Evolutionary conservation across 148 eudicot genomes (phyloP).

Genomic region (Dysphania ambrosioides): DNA sequence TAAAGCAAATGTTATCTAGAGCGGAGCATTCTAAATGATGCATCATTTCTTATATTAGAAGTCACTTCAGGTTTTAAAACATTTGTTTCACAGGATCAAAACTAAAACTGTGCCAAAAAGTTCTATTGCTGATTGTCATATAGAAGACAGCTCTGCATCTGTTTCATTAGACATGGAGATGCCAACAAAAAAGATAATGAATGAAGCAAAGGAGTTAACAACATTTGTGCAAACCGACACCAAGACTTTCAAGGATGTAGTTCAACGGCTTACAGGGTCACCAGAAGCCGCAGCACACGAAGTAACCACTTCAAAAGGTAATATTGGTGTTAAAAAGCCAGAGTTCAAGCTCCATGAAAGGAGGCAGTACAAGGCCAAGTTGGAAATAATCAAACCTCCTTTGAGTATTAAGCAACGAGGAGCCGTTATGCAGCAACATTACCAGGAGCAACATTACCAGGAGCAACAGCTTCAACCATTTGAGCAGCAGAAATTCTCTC

Average conservation of each 20-base stretch:
- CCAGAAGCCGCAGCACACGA: slow-evolving; percentile 17
- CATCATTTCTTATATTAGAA: slow-evolving; percentile 8
- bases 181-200: slow-evolving; percentile 13
- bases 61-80: slow-evolving; percentile 7
- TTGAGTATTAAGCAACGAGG: slow-evolving; percentile 20
- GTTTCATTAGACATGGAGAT: slow-evolving; percentile 21
- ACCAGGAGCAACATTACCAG: too few species aligned
- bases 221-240: slow-evolving; percentile 38
- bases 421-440: slow-evolving; percentile 7
- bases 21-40: slow-evolving; percentile 7
- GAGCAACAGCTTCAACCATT: slow-evolving; percentile 2
- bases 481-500: slow-evolving; percentile 15
- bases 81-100: slow-evolving; percentile 7
- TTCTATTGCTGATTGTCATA: slow-evolving; percentile 14
- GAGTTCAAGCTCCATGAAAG: slow-evolving; percentile 41
- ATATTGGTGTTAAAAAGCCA: slow-evolving; percentile 25
- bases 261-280: slow-evolving; percentile 41
- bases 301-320: slow-evolving; percentile 16
- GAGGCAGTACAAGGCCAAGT: slow-evolving; percentile 34
- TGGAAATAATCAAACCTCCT: slow-evolving; percentile 35
- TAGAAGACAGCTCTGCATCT: neutral
- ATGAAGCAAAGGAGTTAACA: slow-evolving; percentile 26
- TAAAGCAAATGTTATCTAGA: slow-evolving; percentile 32
- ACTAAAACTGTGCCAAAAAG: slow-evolving; percentile 8
- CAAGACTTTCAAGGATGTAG: slow-evolving; percentile 36